Evolutionary conservation across 208 protist species (phyloP), one percentile per base, ranked within the genome.

Genomic region (Acanthamoeba sp.): DNA sequence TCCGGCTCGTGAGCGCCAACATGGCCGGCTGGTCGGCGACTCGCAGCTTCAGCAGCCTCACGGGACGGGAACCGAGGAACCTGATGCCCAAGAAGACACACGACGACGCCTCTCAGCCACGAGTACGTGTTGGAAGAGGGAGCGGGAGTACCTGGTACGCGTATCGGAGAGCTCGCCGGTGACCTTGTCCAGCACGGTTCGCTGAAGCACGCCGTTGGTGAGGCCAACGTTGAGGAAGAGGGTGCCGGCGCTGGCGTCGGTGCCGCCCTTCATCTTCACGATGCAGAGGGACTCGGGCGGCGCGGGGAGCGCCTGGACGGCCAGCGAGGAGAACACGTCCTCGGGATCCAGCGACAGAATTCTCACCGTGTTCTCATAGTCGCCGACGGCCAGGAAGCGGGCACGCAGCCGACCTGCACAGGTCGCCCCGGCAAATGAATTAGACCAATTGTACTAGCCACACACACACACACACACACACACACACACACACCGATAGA

Each of bases 171-270:
- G 82, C 71, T 97, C 71, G 64, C 98, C 98, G 32, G 96, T 95
- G 0, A 95, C 9, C 12, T 16, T 16, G 90, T 99, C 98, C 9
- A 99, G 14, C 5, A 94, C 42, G 7, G 97, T 95, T 27, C 98
- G 95, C 62, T 98, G 55, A 20, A 99, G 27, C 0, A 99, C 94
- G 84, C 98, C 98, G 95, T 99, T 99, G 38, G 73, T 69, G 14
- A 98, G 78, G 34, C 98, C 98, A 57, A 99, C 95, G 71, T 94
- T 93, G 9, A 99, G 92, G 40, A 96, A 98, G 32, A 98, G 93
- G n/a, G 89, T 93, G 12, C 71, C 55, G 20, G 69, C 10, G 22
- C 94, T 94, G 29, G 55, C 29, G 38, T 78, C 71, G 20, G 36
- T 38, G 27, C 78, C 78, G 36, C 45, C 40, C 38, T 90, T 76